Base-by-base conservation (phyloP, 1,284 basidiomycete species). In the Gomphus bonarii region DNA sequence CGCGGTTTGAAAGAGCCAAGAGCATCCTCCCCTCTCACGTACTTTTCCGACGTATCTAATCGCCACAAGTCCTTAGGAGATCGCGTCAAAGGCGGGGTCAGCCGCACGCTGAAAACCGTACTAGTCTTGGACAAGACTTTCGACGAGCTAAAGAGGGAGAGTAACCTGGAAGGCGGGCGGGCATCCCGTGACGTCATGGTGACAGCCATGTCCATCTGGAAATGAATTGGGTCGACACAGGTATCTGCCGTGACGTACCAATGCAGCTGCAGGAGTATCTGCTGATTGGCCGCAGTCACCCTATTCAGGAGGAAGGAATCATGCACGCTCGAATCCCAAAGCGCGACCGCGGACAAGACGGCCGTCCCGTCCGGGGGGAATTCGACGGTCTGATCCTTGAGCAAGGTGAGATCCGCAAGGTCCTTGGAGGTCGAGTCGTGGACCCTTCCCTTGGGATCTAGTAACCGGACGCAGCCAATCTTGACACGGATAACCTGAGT, bases 241-340 rank as follows among this genome's bases (percentile, higher is more conserved):
- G 80, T 85, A 51, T 91, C 88, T n/a, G 95, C 82, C 9, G 83
- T 85, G 16, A 97, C 79, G 30, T 82, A 76, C 78, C 87, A 93
- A 30, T 75, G 78, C 2, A 97, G 66, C 63, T 88, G 85, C 35
- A 97, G 69, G 36, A 97, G 72, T 9, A 97, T 77, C 22, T 90
- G 83, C 61, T 95, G 90, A 47, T 84, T 84, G 4, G 80, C 67
- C 0, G 81, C 76, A 0, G 95, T 97, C 22, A 91, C 83, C 16
- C 86, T 80, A 69, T 98, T 95, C 59, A 99, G 77, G 55, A 95
- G 75, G 16, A 83, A 70, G 3, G 91, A 94, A 64, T 94, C 85
- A 70, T 98, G 95, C 6, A 92, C 75, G 59, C 92, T 91, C 2
- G 91, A 91, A 71, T 99, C 97, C 95, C 95, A 99, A 4, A 90